Conservation (phyloP, 768 basidiomycete genomes). For the Phylloporus sp. region DNA sequence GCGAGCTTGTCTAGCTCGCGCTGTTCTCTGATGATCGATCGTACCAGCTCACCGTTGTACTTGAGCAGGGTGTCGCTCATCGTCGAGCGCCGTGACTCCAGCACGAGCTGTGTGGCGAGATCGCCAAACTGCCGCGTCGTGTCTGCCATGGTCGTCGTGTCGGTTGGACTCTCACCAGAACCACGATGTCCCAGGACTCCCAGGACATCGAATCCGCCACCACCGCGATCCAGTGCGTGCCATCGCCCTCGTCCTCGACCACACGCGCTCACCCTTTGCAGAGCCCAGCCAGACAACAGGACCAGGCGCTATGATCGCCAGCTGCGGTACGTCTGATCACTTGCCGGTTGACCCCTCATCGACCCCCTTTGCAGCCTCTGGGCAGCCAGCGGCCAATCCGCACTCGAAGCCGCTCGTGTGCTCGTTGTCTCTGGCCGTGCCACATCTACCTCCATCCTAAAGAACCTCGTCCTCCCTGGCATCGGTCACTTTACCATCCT, state of each 20-base stretch:
- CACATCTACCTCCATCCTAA: constrained; percentile 84
- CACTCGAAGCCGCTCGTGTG: constrained; percentile 80
- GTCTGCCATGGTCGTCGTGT: constrained; percentile 28
- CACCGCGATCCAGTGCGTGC: constrained; percentile 35
- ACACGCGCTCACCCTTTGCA: constrained; percentile 20
- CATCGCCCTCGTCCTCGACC: background rate
- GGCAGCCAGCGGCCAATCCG: constrained; percentile 88
- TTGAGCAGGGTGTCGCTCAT: constrained; percentile 81
- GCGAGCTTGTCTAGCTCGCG: constrained; percentile 72
- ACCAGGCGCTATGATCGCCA: constrained; percentile 93
- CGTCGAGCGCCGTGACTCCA: constrained; percentile 82
- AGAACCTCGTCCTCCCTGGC: constrained; percentile 96
- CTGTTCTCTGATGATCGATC: constrained; percentile 84
- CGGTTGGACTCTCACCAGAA: constrained; percentile 4
- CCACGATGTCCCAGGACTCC: constrained; percentile 36
- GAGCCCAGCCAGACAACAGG: constrained; percentile 77
- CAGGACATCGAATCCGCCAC: constrained; percentile 48
- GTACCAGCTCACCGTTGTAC: constrained; percentile 87
- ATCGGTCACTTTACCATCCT: constrained; percentile 95
- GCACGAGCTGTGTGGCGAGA: constrained; percentile 82
- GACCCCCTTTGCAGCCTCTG: constrained; percentile 57
- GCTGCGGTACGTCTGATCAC: constrained; percentile 56
- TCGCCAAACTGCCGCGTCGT: constrained; percentile 69
- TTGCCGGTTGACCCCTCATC: background rate
- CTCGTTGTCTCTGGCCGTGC: constrained; percentile 79